Conservation (phyloP, 352 stramenopile genomes). For the Phytopythium litorale region DNA sequence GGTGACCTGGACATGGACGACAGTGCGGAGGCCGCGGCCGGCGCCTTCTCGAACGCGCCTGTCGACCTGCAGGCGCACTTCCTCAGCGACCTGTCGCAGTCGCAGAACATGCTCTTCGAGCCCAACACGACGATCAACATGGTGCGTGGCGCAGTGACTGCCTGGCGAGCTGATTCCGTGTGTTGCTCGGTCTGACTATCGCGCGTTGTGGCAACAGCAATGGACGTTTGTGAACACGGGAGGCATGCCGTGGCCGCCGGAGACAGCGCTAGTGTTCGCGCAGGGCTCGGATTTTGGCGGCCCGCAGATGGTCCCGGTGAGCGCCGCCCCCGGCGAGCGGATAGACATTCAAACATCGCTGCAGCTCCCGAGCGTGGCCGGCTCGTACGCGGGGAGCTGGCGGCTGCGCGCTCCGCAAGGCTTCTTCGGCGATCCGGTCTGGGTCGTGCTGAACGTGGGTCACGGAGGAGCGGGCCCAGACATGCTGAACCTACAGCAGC, state of each 20-base stretch:
- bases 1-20: slow-evolving; percentile 63
- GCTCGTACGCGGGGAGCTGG: slow-evolving; percentile 74
- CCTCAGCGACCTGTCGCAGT: slow-evolving; percentile 59
- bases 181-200: slow-evolving; percentile 6
- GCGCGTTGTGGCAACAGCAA: slow-evolving; percentile 25
- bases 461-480: slow-evolving; percentile 16
- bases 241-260: slow-evolving; percentile 42
- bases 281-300: slow-evolving; percentile 64
- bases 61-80: slow-evolving; percentile 49
- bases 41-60: slow-evolving; percentile 12
- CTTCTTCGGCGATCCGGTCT: slow-evolving; percentile 77
- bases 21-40: slow-evolving; percentile 24
- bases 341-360: slow-evolving; percentile 64
- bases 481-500: slow-evolving; percentile 14
- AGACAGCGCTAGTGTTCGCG: slow-evolving; percentile 59
- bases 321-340: slow-evolving; percentile 29
- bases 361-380: slow-evolving; percentile 47
- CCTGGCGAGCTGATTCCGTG: background rate
- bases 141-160: slow-evolving; percentile 20
- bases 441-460: slow-evolving; percentile 69
- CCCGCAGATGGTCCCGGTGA: slow-evolving; percentile 51
- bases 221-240: slow-evolving; percentile 80
- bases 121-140: slow-evolving; percentile 51
- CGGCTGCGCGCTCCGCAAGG: slow-evolving; percentile 52
- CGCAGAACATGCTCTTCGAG: slow-evolving; percentile 50